These are phyloP conservation scores for Panellus pusillus DNA, from an alignment of 768 basidiomycete genomes.

Conservation along the genomic window DNA sequence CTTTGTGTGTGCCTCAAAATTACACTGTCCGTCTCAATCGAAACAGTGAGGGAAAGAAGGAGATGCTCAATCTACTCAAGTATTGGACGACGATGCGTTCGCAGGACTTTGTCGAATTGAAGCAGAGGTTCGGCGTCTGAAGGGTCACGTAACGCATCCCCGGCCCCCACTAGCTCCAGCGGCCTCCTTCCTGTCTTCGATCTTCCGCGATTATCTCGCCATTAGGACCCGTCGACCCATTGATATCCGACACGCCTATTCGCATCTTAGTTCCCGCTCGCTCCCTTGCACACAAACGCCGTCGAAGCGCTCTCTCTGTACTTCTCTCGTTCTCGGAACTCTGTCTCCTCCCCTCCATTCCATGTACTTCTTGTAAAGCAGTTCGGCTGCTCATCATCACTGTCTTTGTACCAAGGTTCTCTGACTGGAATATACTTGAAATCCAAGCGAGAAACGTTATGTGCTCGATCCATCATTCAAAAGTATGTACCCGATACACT, in stretches of 20 bases:
- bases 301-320: not conserved
- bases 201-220: constrained; percentile 17
- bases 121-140: constrained; percentile 56
- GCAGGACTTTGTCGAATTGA: constrained; percentile 54
- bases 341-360: constrained; percentile 6
- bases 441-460: not conserved
- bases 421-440: not conserved
- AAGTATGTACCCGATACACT: too few relatives aligned
- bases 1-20: not conserved
- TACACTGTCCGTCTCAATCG: constrained; percentile 9
- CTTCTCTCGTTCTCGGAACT: constrained; percentile 14
- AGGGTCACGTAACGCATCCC: not conserved
- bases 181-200: constrained; percentile 9
- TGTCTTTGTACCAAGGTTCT: constrained; percentile 8
- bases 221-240: constrained; percentile 6
- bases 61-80: constrained; percentile 50
- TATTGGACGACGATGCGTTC: constrained; percentile 51
- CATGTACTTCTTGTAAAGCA: constrained; percentile 14
- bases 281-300: constrained; percentile 2
- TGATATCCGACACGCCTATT: constrained; percentile 21
- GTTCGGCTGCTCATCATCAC: constrained; percentile 16
- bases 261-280: constrained; percentile 18
- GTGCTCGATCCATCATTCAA: too few relatives aligned
- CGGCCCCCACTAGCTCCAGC: constrained; percentile 11
- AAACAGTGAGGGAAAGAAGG: constrained; percentile 52